Evolutionary conservation across 2,329 filamentous ascomycete species (phyloP).

Genomic region (Penicillium sp.): DNA sequence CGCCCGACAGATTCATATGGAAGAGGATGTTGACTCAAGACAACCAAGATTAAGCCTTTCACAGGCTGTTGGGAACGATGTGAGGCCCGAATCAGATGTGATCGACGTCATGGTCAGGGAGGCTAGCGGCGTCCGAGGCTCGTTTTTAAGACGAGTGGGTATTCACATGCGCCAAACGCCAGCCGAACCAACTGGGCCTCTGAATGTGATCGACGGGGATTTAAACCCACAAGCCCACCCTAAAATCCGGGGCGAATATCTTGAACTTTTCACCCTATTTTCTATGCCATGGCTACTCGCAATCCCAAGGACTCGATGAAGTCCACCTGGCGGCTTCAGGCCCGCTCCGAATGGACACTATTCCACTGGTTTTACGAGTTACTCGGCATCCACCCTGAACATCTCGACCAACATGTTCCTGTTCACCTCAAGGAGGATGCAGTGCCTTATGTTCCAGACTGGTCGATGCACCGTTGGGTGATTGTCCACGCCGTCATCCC

Average conservation of each 20-base stretch:
- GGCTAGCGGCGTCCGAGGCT: constrained; percentile 10
- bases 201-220: constrained; percentile 15
- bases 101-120: constrained; percentile 13
- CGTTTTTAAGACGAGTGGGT: constrained; percentile 14
- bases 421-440: constrained; percentile 19
- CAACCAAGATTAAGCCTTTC: constrained; percentile 1
- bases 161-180: constrained; percentile 20
- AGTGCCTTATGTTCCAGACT: constrained; percentile 21
- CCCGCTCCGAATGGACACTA: constrained; percentile 20
- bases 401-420: constrained; percentile 19
- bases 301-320: constrained; percentile 27
- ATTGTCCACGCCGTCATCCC: constrained; percentile 20
- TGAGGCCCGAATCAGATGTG: constrained; percentile 6
- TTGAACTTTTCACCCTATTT: neutral
- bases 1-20: neutral
- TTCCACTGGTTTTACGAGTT: constrained; percentile 26
- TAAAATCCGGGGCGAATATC: neutral
- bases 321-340: constrained; percentile 23
- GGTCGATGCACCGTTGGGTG: constrained; percentile 24
- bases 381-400: constrained; percentile 19
- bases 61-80: constrained; percentile 13
- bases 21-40: neutral
- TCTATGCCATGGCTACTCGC: constrained; percentile 11
- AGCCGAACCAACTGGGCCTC: constrained; percentile 7
- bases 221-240: constrained; percentile 12